Percentiles rank a stretch among this genome's conserved stretches.
Conservation (phyloP, 176 grass and related monocot genomes). For the Calamus simplicifolius region DNA sequence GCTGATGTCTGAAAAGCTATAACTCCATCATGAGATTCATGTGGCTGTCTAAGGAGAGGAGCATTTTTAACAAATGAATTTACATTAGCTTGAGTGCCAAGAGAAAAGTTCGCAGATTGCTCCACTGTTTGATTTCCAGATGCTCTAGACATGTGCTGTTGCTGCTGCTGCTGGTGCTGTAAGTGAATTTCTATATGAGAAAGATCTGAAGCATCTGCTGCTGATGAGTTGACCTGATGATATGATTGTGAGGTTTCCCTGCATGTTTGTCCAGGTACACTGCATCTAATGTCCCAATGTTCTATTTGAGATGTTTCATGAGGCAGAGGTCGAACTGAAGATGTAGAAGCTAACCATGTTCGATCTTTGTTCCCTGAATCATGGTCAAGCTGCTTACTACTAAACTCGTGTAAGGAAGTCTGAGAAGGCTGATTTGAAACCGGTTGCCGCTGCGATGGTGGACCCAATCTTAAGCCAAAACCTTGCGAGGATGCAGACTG, state of each 20-base stretch:
- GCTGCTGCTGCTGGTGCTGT: background rate
- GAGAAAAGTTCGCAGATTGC: background rate
- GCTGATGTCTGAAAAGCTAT: background rate
- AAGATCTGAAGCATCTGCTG: background rate
- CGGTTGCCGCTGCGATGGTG: conserved; percentile 56
- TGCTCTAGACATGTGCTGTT: background rate
- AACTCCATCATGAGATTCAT: background rate
- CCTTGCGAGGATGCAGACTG: conserved; percentile 46
- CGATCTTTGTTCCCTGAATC: conserved; percentile 32
- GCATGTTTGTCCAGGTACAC: background rate
- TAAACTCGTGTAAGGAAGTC: conserved; percentile 15
- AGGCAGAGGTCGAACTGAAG: conserved; percentile 25
- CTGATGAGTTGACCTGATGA: background rate
- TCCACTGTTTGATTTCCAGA: background rate
- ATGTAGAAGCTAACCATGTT: conserved; percentile 33
- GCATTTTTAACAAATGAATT: background rate
- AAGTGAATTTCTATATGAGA: background rate
- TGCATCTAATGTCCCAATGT: background rate
- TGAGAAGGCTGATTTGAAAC: conserved; percentile 39
- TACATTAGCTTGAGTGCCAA: background rate
- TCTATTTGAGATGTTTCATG: conserved; percentile 27
- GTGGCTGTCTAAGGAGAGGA: background rate
- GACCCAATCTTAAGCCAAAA: conserved; percentile 69
- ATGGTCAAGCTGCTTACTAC: conserved; percentile 44
- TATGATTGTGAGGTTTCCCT: background rate